A percentile compares a stretch with the other conserved stretches of the same genome.
Evolutionary conservation across 805 yeast species (phyloP).

Genomic region (Candida wancherniae): DNA sequence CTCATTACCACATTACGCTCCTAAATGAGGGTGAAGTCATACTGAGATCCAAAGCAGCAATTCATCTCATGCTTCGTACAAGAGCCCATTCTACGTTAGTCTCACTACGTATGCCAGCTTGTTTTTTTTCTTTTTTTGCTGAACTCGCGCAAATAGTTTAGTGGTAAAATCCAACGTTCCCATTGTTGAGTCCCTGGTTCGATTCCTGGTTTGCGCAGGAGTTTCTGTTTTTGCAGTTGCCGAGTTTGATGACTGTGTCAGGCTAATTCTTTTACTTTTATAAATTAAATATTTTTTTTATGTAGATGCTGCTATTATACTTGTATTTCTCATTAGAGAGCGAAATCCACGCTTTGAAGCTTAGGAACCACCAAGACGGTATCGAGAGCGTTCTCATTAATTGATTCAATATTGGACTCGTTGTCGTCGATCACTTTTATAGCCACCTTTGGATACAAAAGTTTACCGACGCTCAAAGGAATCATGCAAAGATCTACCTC

Average conservation of each 20-base stretch:
- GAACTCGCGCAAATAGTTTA: slow-evolving; percentile 14
- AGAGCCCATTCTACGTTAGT: too few relatives aligned
- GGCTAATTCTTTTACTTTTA: background rate
- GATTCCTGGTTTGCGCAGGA: slow-evolving; percentile 17
- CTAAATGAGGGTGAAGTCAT: too few relatives aligned
- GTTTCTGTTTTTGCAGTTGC: background rate
- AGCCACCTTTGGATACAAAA: slow-evolving; percentile 60
- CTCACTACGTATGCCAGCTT: too few relatives aligned
- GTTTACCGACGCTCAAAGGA: slow-evolving; percentile 73
- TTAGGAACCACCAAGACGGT: slow-evolving; percentile 70
- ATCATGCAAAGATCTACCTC: slow-evolving; percentile 46
- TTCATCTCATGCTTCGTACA: too few relatives aligned
- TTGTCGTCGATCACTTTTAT: slow-evolving; percentile 24
- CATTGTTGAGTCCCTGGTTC: slow-evolving; percentile 17
- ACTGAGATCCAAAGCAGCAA: too few relatives aligned
- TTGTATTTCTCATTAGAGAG: slow-evolving; percentile 36
- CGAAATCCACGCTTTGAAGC: slow-evolving; percentile 53
- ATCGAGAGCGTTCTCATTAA: slow-evolving; percentile 64
- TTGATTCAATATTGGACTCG: slow-evolving; percentile 50
- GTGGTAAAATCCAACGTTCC: slow-evolving; percentile 17
- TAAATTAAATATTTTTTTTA: background rate
- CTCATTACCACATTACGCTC: too few relatives aligned
- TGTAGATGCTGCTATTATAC: background rate
- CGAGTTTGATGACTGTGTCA: background rate
- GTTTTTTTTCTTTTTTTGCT: background rate